Conservation (phyloP, 768 basidiomycete species). For the Podaxis sp. region DNA sequence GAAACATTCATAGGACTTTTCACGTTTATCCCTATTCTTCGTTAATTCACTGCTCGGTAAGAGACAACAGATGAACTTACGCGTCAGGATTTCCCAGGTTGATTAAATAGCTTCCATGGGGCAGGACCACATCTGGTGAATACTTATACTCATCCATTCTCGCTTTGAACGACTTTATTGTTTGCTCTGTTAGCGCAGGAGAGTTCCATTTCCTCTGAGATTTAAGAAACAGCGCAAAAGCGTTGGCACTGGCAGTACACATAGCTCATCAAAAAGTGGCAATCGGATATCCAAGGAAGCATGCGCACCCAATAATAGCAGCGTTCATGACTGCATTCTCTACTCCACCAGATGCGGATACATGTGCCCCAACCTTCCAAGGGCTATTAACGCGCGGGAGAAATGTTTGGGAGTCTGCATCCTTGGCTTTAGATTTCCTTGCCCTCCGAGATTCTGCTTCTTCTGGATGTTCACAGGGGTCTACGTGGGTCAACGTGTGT, state of each 20-base stretch:
- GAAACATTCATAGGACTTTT: constrained; percentile 78
- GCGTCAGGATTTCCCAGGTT: constrained; percentile 80
- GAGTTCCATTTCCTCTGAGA: constrained; percentile 82
- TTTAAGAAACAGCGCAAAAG: constrained; percentile 84
- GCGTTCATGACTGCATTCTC: constrained; percentile 75
- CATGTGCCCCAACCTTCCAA: constrained; percentile 84
- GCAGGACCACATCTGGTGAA: constrained; percentile 60
- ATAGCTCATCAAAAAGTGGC: neutral
- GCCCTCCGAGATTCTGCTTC: neutral
- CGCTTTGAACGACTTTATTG: constrained; percentile 57
- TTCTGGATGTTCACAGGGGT: neutral
- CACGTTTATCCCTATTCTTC: constrained; percentile 54
- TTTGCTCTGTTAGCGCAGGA: constrained; percentile 52
- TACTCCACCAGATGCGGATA: constrained; percentile 78
- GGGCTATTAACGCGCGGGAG: constrained; percentile 34
- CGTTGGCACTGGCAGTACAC: constrained; percentile 58
- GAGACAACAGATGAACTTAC: constrained; percentile 37
- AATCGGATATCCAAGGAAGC: neutral
- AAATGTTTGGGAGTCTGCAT: constrained; percentile 22
- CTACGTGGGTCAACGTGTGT: neutral
- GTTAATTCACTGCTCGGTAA: neutral
- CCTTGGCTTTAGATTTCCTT: constrained; percentile 19
- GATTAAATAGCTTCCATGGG: constrained; percentile 84
- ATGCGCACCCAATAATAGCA: constrained; percentile 59
- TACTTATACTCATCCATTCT: constrained; percentile 65